Percentiles rank a stretch among this genome's conserved stretches.
Conservation (phyloP, 73 alveolate species). For the Paramecium primaurelia region DNA sequence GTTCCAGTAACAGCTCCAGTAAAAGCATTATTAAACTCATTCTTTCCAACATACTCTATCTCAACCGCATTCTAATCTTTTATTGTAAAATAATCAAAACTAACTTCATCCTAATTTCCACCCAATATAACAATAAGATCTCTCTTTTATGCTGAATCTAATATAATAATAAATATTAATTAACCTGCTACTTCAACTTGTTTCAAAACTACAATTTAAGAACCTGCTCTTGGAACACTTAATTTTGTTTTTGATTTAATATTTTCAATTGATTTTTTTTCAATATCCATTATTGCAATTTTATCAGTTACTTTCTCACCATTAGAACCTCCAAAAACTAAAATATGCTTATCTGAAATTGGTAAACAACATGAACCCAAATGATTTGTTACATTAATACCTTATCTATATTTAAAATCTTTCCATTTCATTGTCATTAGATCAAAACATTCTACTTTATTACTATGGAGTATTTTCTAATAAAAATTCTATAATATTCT, state of each 20-base stretch:
- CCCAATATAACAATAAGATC: neutral
- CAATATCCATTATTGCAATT: neutral
- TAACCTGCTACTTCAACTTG: neutral
- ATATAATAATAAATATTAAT: neutral
- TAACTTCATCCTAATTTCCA: neutral
- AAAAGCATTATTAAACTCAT: neutral
- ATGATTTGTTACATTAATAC: neutral
- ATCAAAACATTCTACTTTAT: neutral
- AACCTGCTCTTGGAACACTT: neutral
- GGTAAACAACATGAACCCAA: slow-evolving; percentile 17
- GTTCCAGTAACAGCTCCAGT: slow-evolving; percentile 16
- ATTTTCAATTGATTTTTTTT: neutral
- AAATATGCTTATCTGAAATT: neutral
- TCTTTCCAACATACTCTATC: neutral
- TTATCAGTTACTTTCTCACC: neutral
- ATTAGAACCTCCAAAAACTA: slow-evolving; percentile 21
- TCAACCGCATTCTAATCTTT: neutral
- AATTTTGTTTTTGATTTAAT: neutral
- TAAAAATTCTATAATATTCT: neutral
- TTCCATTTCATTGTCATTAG: neutral
- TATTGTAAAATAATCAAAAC: neutral
- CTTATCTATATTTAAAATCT: neutral
- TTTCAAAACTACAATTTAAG: neutral
- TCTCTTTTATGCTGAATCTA: neutral
- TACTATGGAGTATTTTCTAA: neutral